Percentiles rank a stretch among this genome's conserved stretches.
Conservation (phyloP, 2,329 filamentous ascomycete genomes). For the Arthrobotrys sinensis region DNA sequence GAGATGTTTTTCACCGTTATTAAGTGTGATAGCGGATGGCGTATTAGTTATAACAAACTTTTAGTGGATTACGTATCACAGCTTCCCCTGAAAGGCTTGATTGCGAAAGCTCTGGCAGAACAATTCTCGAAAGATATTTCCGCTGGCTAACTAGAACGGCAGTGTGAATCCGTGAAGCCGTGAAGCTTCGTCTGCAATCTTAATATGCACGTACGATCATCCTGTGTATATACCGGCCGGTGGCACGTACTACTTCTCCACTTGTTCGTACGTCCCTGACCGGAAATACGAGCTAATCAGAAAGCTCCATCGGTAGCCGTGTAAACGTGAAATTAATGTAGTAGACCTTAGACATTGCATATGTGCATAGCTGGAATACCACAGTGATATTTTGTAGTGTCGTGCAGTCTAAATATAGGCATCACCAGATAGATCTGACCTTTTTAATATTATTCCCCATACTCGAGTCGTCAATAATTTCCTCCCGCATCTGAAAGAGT, state of each 20-base stretch:
- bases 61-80: constrained; percentile 42
- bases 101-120: background rate
- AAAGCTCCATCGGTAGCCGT: constrained; percentile 4
- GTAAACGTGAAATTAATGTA: background rate
- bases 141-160: background rate
- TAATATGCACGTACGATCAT: background rate
- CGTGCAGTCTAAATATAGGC: constrained; percentile 15
- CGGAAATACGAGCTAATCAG: background rate
- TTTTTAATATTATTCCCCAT: no score
- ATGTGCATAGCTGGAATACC: background rate
- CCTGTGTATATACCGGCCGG: background rate
- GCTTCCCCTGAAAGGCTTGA: constrained; percentile 26
- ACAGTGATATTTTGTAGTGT: background rate
- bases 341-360: background rate
- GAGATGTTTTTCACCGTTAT: constrained; percentile 11
- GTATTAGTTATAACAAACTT: constrained; percentile 10
- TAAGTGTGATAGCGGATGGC: constrained; percentile 30
- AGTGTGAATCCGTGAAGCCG: constrained; percentile 2
- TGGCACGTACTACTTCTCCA: background rate
- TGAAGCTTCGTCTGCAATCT: constrained; percentile 6
- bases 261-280: background rate
- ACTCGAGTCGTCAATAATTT: background rate
- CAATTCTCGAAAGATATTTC: constrained; percentile 5
- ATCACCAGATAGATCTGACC: background rate
- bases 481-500: constrained; percentile 4